Evolutionary conservation across 1,139 yeast genomes (phyloP), one percentile per base, ranked within the genome.

Genomic region (Pneumocystis murina): DNA sequence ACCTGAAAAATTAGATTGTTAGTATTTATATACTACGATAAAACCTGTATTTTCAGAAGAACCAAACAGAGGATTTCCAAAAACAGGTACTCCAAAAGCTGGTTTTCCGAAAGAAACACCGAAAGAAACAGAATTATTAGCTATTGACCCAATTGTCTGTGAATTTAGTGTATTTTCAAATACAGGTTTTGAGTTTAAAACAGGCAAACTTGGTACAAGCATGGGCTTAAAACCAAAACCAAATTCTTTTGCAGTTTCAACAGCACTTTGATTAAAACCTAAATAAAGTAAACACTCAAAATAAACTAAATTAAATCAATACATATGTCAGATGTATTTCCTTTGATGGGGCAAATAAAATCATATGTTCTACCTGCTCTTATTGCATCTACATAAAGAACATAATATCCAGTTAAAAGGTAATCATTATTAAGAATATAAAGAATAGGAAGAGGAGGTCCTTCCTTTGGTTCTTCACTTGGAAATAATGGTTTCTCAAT

Each of bases 301-400:
- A 48, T 24, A 48, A 48, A 48, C 17, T 33, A 48, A n/a, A 41
- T 16, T 17, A 6, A 17, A 17, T 17, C 12, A 24, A 12, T 48
- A 48, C 55, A 12, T 12, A 20, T 48, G 10, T 24, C n/a, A 48
- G n/a, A 12, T 24, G 28, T 24, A 24, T 48, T 48, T 24, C 24
- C 55, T 48, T 48, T 48, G 24, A 10, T 12, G 10, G 20, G 12
- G 28, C n/a, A 12, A 10, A 48, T 48, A 24, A n/a, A 24, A 24
- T 28, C 28, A 40, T 30, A 58, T 28, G 30, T 14, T 38, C 10
- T 58, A 10, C 60, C 2, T 14, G 39, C 14, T 40, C 20, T 58
- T 38, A 58, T 33, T 48, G 63, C 63, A 62, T 62, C 63, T 5
- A 33, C 28, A 55, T 62, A 62, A 17, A 62, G 35, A 30, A 62